phyloP scores from a whole-genome alignment of 2,329 filamentous ascomycete genomes.

The Alternaria gaisen region DNA sequence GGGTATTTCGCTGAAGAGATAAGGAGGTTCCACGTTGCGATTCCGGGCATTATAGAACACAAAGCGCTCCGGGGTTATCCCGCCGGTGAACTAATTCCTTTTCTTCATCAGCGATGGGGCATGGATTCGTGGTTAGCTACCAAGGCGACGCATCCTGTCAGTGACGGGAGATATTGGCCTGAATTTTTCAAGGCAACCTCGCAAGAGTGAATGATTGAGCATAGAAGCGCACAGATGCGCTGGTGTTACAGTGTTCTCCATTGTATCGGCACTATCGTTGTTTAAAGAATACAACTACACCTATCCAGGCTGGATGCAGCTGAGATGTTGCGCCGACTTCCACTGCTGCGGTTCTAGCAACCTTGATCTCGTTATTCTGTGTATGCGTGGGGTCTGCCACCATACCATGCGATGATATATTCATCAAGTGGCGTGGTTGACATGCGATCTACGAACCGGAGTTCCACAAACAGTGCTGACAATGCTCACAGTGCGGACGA shows the following conservation, averaged over 20 bases:
- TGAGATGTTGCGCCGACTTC: background rate
- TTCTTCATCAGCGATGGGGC: constrained; percentile 24
- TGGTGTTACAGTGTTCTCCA: background rate
- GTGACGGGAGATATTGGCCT: constrained; percentile 22
- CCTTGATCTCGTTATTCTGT: background rate
- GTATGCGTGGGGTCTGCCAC: background rate
- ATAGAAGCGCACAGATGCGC: background rate
- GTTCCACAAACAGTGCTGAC: background rate
- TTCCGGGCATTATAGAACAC: background rate
- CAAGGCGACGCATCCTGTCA: constrained; percentile 4
- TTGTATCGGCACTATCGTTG: background rate
- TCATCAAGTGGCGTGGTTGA: constrained; percentile 3
- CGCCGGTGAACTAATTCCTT: background rate
- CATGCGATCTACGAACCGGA: constrained; percentile 11
- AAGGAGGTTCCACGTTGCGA: constrained; percentile 3
- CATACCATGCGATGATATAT: background rate
- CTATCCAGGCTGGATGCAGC: background rate
- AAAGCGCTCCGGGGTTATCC: background rate
- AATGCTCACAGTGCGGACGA: background rate
- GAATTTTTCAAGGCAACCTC: background rate
- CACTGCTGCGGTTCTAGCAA: background rate
- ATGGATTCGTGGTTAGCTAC: constrained; percentile 6
- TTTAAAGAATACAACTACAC: background rate
- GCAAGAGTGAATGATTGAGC: background rate
- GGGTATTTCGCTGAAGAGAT: background rate